Evolutionary conservation across 805 yeast genomes (phyloP).

Genomic region (Ogataea methylovora): DNA sequence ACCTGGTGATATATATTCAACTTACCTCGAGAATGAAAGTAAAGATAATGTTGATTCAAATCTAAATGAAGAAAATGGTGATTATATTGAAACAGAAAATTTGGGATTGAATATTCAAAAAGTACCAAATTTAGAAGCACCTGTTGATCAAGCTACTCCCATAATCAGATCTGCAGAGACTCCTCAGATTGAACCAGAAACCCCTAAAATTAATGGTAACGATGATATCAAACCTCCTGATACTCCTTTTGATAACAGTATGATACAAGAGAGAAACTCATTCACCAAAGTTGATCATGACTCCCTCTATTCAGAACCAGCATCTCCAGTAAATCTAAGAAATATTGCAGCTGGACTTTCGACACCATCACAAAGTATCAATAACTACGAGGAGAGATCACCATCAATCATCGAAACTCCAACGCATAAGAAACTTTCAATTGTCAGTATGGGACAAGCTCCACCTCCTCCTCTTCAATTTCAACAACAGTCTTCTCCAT

Average conservation of each 20-base stretch:
- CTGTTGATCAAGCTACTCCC: background rate
- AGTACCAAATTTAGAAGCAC: background rate
- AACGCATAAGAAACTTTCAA: background rate
- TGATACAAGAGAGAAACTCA: no score
- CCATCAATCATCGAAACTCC: background rate
- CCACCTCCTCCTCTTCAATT: background rate
- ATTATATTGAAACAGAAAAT: background rate
- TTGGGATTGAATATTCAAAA: background rate
- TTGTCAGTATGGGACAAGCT: no score
- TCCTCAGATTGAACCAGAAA: background rate
- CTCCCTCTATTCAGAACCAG: conserved; percentile 8
- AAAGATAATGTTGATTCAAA: background rate
- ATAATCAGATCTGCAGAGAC: background rate
- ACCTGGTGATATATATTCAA: conserved; percentile 1
- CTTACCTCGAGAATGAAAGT: background rate
- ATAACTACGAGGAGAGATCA: background rate
- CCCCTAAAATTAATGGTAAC: background rate
- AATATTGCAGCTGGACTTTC: background rate
- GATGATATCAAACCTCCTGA: background rate
- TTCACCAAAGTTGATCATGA: conserved; percentile 5
- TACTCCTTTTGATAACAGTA: background rate
- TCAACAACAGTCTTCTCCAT: no score
- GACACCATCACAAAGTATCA: background rate
- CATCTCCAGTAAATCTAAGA: conserved; percentile 6
- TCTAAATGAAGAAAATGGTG: background rate